These are phyloP conservation scores for Phytophthora pluvialis DNA, from an alignment of 352 stramenopile genomes.

Conservation along the genomic window DNA sequence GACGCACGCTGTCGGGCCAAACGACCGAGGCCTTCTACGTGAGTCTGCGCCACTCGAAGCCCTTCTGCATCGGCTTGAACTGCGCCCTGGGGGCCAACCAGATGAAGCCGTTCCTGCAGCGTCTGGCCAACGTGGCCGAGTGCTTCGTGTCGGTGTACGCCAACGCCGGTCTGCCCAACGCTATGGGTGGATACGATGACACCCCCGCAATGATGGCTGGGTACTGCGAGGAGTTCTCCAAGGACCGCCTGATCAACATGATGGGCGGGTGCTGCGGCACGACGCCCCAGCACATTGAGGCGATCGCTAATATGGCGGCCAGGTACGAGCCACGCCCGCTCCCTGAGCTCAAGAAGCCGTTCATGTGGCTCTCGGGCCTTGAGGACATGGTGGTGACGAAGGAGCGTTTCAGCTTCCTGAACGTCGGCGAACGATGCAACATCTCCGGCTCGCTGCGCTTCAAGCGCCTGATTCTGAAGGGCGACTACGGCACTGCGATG, in stretches of 20 bases:
- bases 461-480: constrained; percentile 96
- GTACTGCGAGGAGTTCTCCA: constrained; percentile 95
- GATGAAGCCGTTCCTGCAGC: constrained; percentile 96
- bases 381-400: constrained; percentile 95
- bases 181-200: constrained; percentile 97
- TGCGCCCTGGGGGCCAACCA: constrained; percentile 95
- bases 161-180: constrained; percentile 97
- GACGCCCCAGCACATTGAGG: constrained; percentile 95
- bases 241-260: constrained; percentile 96
- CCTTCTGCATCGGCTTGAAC: constrained; percentile 97
- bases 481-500: constrained; percentile 95
- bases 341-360: constrained; percentile 83
- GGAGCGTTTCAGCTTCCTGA: constrained; percentile 95
- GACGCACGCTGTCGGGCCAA: constrained; percentile 96
- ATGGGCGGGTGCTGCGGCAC: constrained; percentile 97
- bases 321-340: constrained; percentile 87
- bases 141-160: constrained; percentile 98
- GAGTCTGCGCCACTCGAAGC: constrained; percentile 95
- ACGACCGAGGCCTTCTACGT: constrained; percentile 98
- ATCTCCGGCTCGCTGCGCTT: constrained; percentile 95
- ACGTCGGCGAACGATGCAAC: constrained; percentile 97
- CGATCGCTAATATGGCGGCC: constrained; percentile 82
- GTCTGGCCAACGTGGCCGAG: constrained; percentile 91
- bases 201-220: constrained; percentile 93
- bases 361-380: constrained; percentile 97